These are phyloP conservation scores for Galerina marginata DNA, from an alignment of 768 basidiomycete species.

Conservation along the genomic window DNA sequence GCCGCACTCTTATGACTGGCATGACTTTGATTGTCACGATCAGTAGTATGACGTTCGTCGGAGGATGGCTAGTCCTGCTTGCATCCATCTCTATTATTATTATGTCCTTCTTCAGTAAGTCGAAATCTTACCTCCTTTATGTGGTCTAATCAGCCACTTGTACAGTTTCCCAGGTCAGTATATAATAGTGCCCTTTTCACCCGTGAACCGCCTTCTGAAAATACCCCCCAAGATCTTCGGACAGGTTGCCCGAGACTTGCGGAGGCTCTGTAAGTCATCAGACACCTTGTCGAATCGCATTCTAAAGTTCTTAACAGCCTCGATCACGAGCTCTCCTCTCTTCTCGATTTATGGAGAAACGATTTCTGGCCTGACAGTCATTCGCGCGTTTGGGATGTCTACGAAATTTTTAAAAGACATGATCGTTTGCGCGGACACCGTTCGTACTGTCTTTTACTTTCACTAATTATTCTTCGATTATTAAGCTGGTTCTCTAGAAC, in stretches of 20 bases:
- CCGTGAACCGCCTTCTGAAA: neutral
- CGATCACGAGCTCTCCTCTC: slow-evolving; percentile 42
- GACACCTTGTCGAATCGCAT: neutral
- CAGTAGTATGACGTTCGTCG: slow-evolving; percentile 48
- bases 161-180: slow-evolving; percentile 7
- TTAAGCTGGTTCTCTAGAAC: slow-evolving; percentile 35
- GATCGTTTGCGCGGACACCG: slow-evolving; percentile 81
- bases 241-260: slow-evolving; percentile 81
- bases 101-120: slow-evolving; percentile 5
- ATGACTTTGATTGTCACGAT: slow-evolving; percentile 55
- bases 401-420: slow-evolving; percentile 87
- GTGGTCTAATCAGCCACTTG: neutral
- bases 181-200: neutral
- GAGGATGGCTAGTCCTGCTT: slow-evolving; percentile 75
- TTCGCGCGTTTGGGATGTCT: slow-evolving; percentile 88
- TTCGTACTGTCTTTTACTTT: slow-evolving; percentile 37
- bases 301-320: slow-evolving; percentile 25
- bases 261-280: slow-evolving; percentile 58
- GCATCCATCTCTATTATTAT: slow-evolving; percentile 31
- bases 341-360: slow-evolving; percentile 51
- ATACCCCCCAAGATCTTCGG: slow-evolving; percentile 52
- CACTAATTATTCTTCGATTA: neutral
- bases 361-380: slow-evolving; percentile 46
- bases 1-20: slow-evolving; percentile 73
- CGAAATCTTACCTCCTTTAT: neutral